Evolutionary conservation across 495 filamentous ascomycete genomes (phyloP), one percentile per base, ranked within the genome.

Genomic region (Pyrenula massariospora): DNA sequence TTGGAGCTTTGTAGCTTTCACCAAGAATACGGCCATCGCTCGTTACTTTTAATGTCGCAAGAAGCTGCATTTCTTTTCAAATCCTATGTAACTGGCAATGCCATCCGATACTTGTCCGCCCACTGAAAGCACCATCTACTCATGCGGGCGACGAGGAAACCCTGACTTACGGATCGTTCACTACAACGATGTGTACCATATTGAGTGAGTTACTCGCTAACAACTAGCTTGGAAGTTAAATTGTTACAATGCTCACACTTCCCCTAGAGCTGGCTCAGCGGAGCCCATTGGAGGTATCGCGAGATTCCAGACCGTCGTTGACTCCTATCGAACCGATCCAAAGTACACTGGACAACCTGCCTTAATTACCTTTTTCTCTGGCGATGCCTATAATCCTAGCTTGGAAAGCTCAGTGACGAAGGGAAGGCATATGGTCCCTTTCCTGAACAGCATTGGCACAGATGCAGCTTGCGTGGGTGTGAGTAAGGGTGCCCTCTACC

Each of bases 121-220:
- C 15, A 8, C 31, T 8, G 15, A 42, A 42, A 42, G 31, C 31
- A 62, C 73, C 56, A 86, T 78, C 10, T 81, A 79, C 64, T 68
- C 73, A 53, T 82, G 78, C 21, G 74, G 75, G 11, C 70, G 69
- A 8, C 70, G 66, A 15, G 75, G 74, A 20, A 66, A 79, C 24
- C 88, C 88, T 19, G 86, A 87, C 68, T 72, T 95, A 23, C 82
- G 91, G 24, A 65, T 96, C 24, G 71, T 95, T 52, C 91, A 96
- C 73, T 96, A 84, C 74, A 96, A 96, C 69, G 90, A 96, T 68
- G 88, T 87, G 54, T 96, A 95, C 68, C 91, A 96, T 59, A 79
- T 95, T 52, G 88, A 93, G 75, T 80, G 71, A 57, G 71, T 65
- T 55, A 10, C 12, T 15, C 31, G 15, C 8, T 8, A 8, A 15